phyloP scores from a whole-genome alignment of 1,284 basidiomycete species.

The Entoloma clypeatum region DNA sequence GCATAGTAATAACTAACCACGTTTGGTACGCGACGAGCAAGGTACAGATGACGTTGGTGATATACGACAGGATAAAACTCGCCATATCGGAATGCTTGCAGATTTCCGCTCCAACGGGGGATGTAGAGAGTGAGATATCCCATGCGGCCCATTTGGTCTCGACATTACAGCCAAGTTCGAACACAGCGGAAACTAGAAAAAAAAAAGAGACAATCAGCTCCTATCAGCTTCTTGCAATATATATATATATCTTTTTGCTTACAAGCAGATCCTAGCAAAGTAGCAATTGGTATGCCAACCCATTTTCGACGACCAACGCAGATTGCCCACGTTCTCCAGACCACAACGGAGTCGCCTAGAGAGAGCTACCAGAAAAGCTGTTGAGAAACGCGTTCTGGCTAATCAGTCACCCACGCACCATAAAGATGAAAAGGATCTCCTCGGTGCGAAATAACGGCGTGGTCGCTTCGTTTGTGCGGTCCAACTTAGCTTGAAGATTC shows the following conservation, averaged over 20 bases:
- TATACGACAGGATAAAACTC: slow-evolving; percentile 27
- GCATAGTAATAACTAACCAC: slow-evolving; percentile 18
- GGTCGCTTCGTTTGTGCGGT: slow-evolving; percentile 19
- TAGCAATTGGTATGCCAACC: slow-evolving; percentile 20
- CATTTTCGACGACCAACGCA: slow-evolving; percentile 17
- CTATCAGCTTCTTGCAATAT: neutral
- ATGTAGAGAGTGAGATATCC: slow-evolving; percentile 20
- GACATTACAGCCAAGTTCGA: slow-evolving; percentile 26
- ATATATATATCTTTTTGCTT: too few relatives aligned
- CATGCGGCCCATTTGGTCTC: slow-evolving; percentile 22
- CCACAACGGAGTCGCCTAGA: slow-evolving; percentile 26
- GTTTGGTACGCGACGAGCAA: slow-evolving; percentile 24
- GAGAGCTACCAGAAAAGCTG: slow-evolving; percentile 12
- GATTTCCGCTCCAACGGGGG: slow-evolving; percentile 22
- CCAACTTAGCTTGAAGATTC: slow-evolving; percentile 18
- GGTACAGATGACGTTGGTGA: slow-evolving; percentile 28
- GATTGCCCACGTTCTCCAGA: slow-evolving; percentile 27
- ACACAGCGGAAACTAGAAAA: slow-evolving; percentile 25
- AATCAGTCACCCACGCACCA: slow-evolving; percentile 14
- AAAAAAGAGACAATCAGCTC: too few relatives aligned
- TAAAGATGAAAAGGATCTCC: slow-evolving; percentile 29
- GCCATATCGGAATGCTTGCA: slow-evolving; percentile 27
- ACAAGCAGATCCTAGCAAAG: slow-evolving; percentile 27
- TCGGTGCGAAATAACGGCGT: slow-evolving; percentile 25
- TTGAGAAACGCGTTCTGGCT: too few relatives aligned